Percentiles rank a stretch among this genome's conserved stretches.
These are phyloP conservation scores for Fusarium haematococcum DNA, from an alignment of 2,329 filamentous ascomycete genomes.

Conservation along the genomic window DNA sequence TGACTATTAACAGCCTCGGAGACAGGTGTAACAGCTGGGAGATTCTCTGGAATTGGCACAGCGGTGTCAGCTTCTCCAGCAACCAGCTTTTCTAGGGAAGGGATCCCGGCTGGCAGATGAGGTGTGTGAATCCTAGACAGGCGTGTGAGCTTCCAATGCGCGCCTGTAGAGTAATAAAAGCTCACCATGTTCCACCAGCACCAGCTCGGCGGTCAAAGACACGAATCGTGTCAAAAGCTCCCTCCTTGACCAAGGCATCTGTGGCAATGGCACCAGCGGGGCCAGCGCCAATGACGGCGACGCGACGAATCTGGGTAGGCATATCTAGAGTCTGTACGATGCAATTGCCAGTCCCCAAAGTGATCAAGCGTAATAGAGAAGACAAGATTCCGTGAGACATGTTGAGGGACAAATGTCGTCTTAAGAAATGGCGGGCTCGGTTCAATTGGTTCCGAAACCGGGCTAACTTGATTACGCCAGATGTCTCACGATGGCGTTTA, in stretches of 20 bases:
- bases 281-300: constrained; percentile 30
- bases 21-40: constrained; percentile 31
- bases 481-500: background rate
- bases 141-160: background rate
- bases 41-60: constrained; percentile 19
- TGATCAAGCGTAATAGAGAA: background rate
- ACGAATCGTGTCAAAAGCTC: constrained; percentile 17
- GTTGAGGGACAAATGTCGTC: background rate
- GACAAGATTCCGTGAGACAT: background rate
- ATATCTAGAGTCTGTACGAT: background rate
- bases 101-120: constrained; percentile 14
- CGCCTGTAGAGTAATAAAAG: background rate
- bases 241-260: constrained; percentile 31
- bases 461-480: background rate
- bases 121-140: constrained; percentile 14
- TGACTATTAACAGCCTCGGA: constrained; percentile 31
- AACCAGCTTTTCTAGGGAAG: constrained; percentile 11
- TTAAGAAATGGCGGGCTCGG: background rate
- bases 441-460: background rate
- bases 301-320: background rate
- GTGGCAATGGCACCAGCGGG: constrained; percentile 30
- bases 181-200: constrained; percentile 25
- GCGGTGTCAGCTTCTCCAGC: constrained; percentile 20
- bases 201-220: constrained; percentile 27
- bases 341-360: background rate